A percentile compares a stretch with the other conserved stretches of the same genome.
Conservation (phyloP, 2,329 filamentous ascomycete species). For the Fusarium nelsonii region DNA sequence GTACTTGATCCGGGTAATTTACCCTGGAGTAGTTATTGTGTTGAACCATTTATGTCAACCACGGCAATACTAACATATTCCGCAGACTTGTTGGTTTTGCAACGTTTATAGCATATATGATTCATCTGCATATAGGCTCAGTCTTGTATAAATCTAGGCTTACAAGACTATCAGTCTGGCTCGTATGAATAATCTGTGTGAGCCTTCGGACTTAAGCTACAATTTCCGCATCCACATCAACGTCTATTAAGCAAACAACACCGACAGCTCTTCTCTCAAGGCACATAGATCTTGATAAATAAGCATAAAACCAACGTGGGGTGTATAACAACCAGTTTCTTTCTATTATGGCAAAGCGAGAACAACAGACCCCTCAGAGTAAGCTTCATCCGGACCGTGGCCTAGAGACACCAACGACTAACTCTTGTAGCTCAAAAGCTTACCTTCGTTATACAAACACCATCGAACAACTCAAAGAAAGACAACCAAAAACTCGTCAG, state of each 20-base stretch:
- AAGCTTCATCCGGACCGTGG: rapidly evolving
- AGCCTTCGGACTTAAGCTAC: background rate
- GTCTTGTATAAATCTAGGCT: no score
- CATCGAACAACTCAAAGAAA: background rate
- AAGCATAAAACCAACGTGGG: background rate
- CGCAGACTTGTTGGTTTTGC: background rate
- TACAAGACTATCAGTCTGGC: no score
- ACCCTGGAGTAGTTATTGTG: background rate
- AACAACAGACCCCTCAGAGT: background rate
- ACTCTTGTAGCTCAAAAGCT: background rate
- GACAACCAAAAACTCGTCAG: slow-evolving; percentile 5
- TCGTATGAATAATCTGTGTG: background rate
- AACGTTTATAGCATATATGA: no score
- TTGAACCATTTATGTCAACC: background rate
- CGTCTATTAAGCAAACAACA: background rate
- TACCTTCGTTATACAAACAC: slow-evolving; percentile 21
- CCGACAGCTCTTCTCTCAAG: rapidly evolving
- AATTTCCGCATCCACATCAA: background rate
- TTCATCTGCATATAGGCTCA: background rate
- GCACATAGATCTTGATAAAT: no score
- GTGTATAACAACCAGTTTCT: rapidly evolving
- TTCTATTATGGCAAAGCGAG: background rate
- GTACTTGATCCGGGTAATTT: background rate
- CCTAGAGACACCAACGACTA: background rate
- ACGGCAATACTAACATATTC: background rate